Conservation (phyloP, 352 stramenopile genomes). For the Saprolegnia diclina region DNA sequence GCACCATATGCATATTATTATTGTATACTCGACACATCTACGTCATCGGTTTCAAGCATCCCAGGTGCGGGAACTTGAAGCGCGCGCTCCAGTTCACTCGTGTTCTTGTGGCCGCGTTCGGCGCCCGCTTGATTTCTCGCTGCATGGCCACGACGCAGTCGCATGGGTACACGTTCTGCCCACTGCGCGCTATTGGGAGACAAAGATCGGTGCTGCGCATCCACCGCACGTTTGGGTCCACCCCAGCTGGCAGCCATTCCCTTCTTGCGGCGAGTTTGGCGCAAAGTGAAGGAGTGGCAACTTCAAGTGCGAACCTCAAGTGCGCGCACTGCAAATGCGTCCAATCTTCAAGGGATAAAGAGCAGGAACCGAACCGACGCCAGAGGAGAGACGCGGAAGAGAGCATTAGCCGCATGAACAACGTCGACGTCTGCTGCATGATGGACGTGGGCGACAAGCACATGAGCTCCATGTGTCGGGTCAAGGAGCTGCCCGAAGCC, state of each 20-base stretch:
- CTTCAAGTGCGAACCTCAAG: neutral
- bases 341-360: neutral
- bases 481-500: too few species aligned
- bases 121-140: neutral
- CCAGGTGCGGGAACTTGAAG: neutral
- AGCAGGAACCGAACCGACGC: neutral
- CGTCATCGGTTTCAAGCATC: neutral
- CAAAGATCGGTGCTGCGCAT: neutral
- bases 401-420: neutral
- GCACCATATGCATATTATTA: neutral
- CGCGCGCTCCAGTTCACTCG: neutral
- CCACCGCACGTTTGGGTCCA: neutral
- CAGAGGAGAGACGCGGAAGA: neutral
- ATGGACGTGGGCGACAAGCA: too few species aligned
- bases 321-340: neutral
- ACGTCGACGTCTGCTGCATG: neutral
- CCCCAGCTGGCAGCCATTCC: neutral
- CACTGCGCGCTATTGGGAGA: neutral
- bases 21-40: neutral
- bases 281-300: neutral
- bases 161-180: neutral
- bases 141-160: neutral
- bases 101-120: constrained; percentile 11
- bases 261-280: neutral
- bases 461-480: too few species aligned